A percentile compares a stretch with the other conserved stretches of the same genome.
phyloP scores from a whole-genome alignment of 495 filamentous ascomycete genomes.

The Parmelia sp. region DNA sequence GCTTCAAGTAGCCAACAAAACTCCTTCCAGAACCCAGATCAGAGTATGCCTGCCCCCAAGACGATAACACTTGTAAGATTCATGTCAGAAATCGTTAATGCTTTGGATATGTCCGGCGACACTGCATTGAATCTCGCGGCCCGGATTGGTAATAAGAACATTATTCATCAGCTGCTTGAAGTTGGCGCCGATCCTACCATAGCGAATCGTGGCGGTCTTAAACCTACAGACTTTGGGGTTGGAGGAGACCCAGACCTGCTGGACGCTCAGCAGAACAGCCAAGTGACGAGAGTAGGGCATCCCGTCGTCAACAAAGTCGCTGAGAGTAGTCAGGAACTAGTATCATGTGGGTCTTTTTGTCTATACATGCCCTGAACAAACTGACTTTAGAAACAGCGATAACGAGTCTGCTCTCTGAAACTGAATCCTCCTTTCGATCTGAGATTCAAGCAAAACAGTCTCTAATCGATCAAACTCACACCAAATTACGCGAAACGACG shows the following conservation, averaged over 20 bases:
- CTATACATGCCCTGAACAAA: not conserved
- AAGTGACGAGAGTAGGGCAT: constrained; percentile 29
- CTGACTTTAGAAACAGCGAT: constrained; percentile 18
- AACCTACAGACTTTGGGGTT: constrained; percentile 87
- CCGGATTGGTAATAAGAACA: constrained; percentile 78
- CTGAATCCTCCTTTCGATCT: constrained; percentile 66
- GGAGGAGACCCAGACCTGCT: constrained; percentile 56
- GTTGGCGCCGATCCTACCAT: constrained; percentile 87
- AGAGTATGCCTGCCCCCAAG: constrained; percentile 36
- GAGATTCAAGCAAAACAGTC: constrained; percentile 76
- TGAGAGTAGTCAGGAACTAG: constrained; percentile 63
- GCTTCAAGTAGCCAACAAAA: constrained; percentile 51
- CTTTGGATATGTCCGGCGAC: constrained; percentile 84
- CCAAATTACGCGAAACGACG: constrained; percentile 71
- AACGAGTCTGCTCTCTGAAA: constrained; percentile 70
- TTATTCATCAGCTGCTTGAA: constrained; percentile 87
- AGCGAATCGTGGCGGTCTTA: constrained; percentile 77
- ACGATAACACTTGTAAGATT: constrained; percentile 81
- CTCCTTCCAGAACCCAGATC: constrained; percentile 28
- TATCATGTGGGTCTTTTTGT: constrained; percentile 49
- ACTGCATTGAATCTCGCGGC: constrained; percentile 92
- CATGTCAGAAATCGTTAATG: constrained; percentile 92
- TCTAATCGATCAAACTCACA: constrained; percentile 68
- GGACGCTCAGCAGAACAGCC: constrained; percentile 36
- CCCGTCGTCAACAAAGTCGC: constrained; percentile 41